Conservation (phyloP, 1,284 basidiomycete species). For the Irpex sp. region DNA sequence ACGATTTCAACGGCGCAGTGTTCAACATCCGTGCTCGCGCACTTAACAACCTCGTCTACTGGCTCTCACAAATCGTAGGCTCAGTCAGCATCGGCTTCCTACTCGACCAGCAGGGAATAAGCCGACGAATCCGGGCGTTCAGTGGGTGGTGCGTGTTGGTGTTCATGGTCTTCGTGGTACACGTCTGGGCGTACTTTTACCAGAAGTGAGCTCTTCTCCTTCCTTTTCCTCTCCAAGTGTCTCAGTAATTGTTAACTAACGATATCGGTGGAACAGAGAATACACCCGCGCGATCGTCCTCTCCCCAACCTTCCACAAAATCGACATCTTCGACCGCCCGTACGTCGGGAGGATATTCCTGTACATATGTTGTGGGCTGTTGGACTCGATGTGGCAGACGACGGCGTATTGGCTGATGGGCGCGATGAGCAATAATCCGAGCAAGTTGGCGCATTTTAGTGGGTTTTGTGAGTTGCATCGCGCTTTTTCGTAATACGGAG, state of each 20-base stretch:
- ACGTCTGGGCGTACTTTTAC: slow-evolving; percentile 67
- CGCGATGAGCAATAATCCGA: slow-evolving; percentile 41
- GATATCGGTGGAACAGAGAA: too few species aligned
- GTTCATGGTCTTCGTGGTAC: slow-evolving; percentile 55
- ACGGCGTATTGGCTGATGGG: slow-evolving; percentile 53
- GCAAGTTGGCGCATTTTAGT: slow-evolving; percentile 40
- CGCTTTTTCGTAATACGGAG: not conserved
- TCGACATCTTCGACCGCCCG: slow-evolving; percentile 48
- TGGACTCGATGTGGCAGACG: slow-evolving; percentile 59
- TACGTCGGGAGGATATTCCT: slow-evolving; percentile 51
- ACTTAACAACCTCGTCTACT: slow-evolving; percentile 66
- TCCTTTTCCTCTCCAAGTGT: too few species aligned
- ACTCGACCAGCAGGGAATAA: slow-evolving; percentile 50
- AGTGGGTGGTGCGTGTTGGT: slow-evolving; percentile 55
- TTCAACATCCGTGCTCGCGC: slow-evolving; percentile 65
- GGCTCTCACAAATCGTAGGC: slow-evolving; percentile 62
- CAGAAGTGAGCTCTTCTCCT: slow-evolving; percentile 49
- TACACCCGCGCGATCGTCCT: slow-evolving; percentile 52
- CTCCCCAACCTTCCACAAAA: slow-evolving; percentile 30
- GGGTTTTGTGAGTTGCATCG: slow-evolving; percentile 35
- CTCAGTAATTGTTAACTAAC: too few species aligned
- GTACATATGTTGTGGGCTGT: slow-evolving; percentile 50
- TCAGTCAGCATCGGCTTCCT: slow-evolving; percentile 56
- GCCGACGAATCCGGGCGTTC: slow-evolving; percentile 60
- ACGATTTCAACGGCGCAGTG: slow-evolving; percentile 57